These are phyloP conservation scores for Candida khao-thaluensis DNA, from an alignment of 805 yeast species.

Conservation along the genomic window DNA sequence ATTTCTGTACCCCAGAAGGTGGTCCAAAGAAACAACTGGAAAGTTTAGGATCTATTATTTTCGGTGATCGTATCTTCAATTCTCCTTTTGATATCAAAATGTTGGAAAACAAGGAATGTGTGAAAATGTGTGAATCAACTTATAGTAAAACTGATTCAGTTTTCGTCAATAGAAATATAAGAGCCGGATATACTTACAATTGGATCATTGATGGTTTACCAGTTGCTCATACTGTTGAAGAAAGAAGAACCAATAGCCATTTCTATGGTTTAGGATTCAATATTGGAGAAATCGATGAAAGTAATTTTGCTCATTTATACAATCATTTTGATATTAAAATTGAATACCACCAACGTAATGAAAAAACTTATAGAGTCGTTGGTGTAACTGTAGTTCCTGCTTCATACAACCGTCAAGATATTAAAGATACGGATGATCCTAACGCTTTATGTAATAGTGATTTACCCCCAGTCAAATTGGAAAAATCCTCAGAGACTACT, in stretches of 20 bases:
- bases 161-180: slow-evolving; percentile 75
- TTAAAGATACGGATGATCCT: slow-evolving; percentile 21
- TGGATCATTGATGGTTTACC: slow-evolving; percentile 97
- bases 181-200: slow-evolving; percentile 81
- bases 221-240: slow-evolving; percentile 66
- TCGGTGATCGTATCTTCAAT: slow-evolving; percentile 93
- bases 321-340: slow-evolving; percentile 79
- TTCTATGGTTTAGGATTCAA: slow-evolving; percentile 82
- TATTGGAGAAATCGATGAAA: slow-evolving; percentile 66
- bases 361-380: slow-evolving; percentile 76
- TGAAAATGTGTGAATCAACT: slow-evolving; percentile 56
- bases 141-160: slow-evolving; percentile 67
- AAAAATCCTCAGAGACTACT: slow-evolving; percentile 47
- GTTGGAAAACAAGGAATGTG: slow-evolving; percentile 72
- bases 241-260: slow-evolving; percentile 54
- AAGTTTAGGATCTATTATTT: slow-evolving; percentile 86
- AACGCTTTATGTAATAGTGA: slow-evolving; percentile 32
- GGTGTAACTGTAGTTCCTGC: slow-evolving; percentile 79
- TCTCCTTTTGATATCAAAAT: slow-evolving; percentile 84
- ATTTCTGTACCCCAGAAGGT: slow-evolving; percentile 74
- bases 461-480: slow-evolving; percentile 46
- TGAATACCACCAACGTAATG: slow-evolving; percentile 78
- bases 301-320: slow-evolving; percentile 56
- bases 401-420: slow-evolving; percentile 45
- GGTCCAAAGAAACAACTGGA: slow-evolving; percentile 77